A percentile compares a stretch with the other conserved stretches of the same genome.
phyloP scores from a whole-genome alignment of 2,329 filamentous ascomycete species.

The Alternaria sp. region DNA sequence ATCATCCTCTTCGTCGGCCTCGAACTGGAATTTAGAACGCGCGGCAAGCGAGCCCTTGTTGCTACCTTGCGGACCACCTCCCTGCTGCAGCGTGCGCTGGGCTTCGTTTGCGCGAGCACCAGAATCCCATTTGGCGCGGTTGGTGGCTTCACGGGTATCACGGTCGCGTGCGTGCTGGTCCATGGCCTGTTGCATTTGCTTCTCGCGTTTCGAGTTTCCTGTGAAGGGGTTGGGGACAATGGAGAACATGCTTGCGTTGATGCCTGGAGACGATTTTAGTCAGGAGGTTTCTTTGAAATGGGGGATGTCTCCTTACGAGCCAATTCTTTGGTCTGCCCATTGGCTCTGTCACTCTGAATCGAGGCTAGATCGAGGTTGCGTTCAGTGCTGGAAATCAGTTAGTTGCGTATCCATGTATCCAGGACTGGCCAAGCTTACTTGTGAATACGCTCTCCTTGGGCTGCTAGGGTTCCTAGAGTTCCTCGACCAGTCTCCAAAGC shows the following conservation, averaged over 20 bases:
- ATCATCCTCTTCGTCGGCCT: slow-evolving; percentile 58
- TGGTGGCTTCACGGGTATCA: slow-evolving; percentile 64
- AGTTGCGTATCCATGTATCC: not conserved
- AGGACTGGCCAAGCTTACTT: slow-evolving; percentile 25
- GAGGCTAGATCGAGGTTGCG: slow-evolving; percentile 80
- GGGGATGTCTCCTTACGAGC: slow-evolving; percentile 60
- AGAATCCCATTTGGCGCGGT: slow-evolving; percentile 59
- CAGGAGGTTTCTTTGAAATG: too few relatives aligned
- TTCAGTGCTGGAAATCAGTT: slow-evolving; percentile 60
- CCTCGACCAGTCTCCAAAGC: slow-evolving; percentile 73
- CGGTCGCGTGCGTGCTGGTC: slow-evolving; percentile 69
- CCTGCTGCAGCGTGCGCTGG: slow-evolving; percentile 26
- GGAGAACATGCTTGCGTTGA: slow-evolving; percentile 92
- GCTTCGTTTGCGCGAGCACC: slow-evolving; percentile 37
- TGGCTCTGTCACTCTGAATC: slow-evolving; percentile 79
- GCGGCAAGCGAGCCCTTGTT: slow-evolving; percentile 43
- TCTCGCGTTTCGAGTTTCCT: slow-evolving; percentile 63
- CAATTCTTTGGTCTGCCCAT: slow-evolving; percentile 82
- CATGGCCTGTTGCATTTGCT: slow-evolving; percentile 66
- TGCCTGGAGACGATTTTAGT: slow-evolving; percentile 43
- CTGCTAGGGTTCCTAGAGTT: slow-evolving; percentile 42
- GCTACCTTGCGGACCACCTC: slow-evolving; percentile 15
- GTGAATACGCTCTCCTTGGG: slow-evolving; percentile 50
- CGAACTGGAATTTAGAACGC: slow-evolving; percentile 49
- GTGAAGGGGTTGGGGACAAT: slow-evolving; percentile 72